These are phyloP conservation scores for Trichoderma aggressivum DNA, from an alignment of 2,329 filamentous ascomycete genomes.

Conservation along the genomic window DNA sequence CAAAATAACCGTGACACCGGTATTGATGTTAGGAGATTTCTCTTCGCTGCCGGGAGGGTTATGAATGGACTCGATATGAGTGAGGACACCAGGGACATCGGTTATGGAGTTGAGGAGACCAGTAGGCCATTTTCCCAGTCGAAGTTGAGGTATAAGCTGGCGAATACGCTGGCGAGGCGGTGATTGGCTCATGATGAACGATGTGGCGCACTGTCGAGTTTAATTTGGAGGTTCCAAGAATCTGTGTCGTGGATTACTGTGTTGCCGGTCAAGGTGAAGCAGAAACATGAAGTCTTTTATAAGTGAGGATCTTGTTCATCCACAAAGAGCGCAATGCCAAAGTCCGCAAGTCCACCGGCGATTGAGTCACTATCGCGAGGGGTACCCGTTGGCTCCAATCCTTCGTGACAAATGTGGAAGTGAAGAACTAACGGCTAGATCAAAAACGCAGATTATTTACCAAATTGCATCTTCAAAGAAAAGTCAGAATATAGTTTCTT, in stretches of 20 bases:
- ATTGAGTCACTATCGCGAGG: not conserved
- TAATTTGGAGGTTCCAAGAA: not conserved
- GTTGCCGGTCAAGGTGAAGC: not conserved
- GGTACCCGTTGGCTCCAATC: not conserved
- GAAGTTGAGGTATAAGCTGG: slow-evolving; percentile 42
- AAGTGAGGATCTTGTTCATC: not conserved
- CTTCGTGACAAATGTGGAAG: not conserved
- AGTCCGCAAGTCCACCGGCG: not conserved
- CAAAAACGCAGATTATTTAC: not conserved
- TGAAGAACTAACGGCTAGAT: not conserved
- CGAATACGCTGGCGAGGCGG: slow-evolving; percentile 36
- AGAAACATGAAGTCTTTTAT: not conserved
- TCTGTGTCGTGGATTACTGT: too few relatives aligned
- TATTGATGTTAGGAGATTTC: slow-evolving; percentile 44
- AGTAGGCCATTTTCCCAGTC: slow-evolving; percentile 42
- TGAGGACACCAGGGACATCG: slow-evolving; percentile 48
- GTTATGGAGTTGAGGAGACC: slow-evolving; percentile 50
- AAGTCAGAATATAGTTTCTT: not conserved
- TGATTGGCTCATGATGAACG: not conserved
- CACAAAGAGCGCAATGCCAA: not conserved
- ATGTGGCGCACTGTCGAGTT: not conserved
- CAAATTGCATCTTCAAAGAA: not conserved
- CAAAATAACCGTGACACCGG: slow-evolving; percentile 49
- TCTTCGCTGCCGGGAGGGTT: slow-evolving; percentile 41
- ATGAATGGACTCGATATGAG: slow-evolving; percentile 41